These are phyloP conservation scores for Pterulicium gracile DNA, from an alignment of 1,284 basidiomycete species.

Conservation along the genomic window DNA sequence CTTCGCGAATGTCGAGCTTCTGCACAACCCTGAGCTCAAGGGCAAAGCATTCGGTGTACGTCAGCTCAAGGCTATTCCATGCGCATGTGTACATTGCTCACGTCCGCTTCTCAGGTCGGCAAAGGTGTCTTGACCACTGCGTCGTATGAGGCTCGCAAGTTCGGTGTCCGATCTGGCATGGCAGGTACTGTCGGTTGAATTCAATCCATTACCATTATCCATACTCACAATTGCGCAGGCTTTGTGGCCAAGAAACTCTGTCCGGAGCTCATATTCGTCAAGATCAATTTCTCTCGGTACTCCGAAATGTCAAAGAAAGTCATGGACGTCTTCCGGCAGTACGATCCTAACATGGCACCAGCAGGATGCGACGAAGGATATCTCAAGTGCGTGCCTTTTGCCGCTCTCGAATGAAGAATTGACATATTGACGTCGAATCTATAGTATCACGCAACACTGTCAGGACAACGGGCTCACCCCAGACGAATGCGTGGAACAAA, in stretches of 20 bases:
- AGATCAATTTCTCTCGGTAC: conserved; percentile 56
- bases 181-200: conserved; percentile 35
- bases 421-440: background rate
- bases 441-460: conserved; percentile 73
- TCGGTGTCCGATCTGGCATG: conserved; percentile 85
- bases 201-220: background rate
- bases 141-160: conserved; percentile 86
- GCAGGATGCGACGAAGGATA: conserved; percentile 88
- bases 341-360: conserved; percentile 72
- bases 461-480: conserved; percentile 50
- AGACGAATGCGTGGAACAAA: conserved; percentile 67
- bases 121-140: conserved; percentile 77
- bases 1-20: conserved; percentile 61
- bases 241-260: conserved; percentile 93
- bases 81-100: background rate
- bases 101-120: conserved; percentile 44
- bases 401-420: too few relatives aligned
- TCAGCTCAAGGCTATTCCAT: conserved; percentile 7
- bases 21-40: conserved; percentile 67
- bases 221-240: conserved; percentile 24
- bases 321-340: conserved; percentile 62
- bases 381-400: conserved; percentile 57
- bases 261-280: conserved; percentile 78
- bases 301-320: conserved; percentile 59
- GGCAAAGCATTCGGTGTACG: conserved; percentile 85